These are phyloP conservation scores for Monilinia laxa DNA, from an alignment of 2,329 filamentous ascomycete species.

Conservation along the genomic window DNA sequence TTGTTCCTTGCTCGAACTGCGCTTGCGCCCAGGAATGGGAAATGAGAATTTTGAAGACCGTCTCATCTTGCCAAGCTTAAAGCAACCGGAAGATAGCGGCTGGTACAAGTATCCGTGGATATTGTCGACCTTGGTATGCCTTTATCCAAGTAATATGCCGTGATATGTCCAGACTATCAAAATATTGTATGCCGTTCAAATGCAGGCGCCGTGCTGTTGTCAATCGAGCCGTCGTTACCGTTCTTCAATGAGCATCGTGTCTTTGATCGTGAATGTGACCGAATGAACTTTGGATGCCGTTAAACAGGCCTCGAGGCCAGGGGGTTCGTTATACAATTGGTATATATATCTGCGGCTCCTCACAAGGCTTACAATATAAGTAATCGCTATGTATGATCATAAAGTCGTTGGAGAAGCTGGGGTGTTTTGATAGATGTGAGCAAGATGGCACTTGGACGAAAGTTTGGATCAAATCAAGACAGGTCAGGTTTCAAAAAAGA, in stretches of 20 bases:
- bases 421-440: neutral
- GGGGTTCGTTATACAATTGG: neutral
- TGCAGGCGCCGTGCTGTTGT: constrained; percentile 19
- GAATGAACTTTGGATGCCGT: constrained; percentile 7
- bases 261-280: constrained; percentile 13
- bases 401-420: constrained; percentile 7
- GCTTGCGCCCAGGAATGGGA: constrained; percentile 40
- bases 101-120: constrained; percentile 1
- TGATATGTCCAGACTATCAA: neutral
- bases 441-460: neutral
- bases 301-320: neutral
- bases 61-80: constrained; percentile 35
- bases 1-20: constrained; percentile 27
- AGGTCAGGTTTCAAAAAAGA: neutral
- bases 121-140: constrained; percentile 3
- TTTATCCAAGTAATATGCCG: neutral
- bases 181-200: constrained; percentile 3
- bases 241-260: constrained; percentile 22
- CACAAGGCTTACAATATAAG: neutral
- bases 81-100: neutral
- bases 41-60: constrained; percentile 42
- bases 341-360: neutral
- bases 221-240: constrained; percentile 13
- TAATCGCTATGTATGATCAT: neutral
- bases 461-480: neutral